phyloP scores from a whole-genome alignment of 441 rosid species.

The Caryocar brasiliense region DNA sequence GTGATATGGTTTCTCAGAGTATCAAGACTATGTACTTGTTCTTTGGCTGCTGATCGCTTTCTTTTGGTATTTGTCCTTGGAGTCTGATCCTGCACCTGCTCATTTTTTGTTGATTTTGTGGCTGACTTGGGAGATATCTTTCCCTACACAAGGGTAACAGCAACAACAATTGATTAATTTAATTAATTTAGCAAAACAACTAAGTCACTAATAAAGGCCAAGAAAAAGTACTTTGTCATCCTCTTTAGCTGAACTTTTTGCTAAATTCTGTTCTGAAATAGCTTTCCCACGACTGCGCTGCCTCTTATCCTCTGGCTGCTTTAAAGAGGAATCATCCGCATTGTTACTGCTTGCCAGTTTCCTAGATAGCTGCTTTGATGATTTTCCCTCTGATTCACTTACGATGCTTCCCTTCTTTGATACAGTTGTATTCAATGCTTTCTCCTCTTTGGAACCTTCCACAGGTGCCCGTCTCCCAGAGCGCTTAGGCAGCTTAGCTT shows the following conservation, averaged over 20 bases:
- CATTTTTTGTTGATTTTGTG: slow-evolving; percentile 40
- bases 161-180: neutral
- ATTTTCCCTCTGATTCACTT: slow-evolving; percentile 49
- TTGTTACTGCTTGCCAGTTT: slow-evolving; percentile 36
- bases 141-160: slow-evolving; percentile 35
- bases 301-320: slow-evolving; percentile 45
- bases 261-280: slow-evolving; percentile 28
- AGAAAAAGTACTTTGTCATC: slow-evolving; percentile 36
- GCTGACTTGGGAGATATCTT: slow-evolving; percentile 43
- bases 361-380: slow-evolving; percentile 39
- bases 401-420: slow-evolving; percentile 42
- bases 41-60: slow-evolving; percentile 41
- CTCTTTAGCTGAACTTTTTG: slow-evolving; percentile 40
- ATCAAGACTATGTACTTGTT: slow-evolving; percentile 34
- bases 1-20: neutral
- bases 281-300: slow-evolving; percentile 43
- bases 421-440: slow-evolving; percentile 21
- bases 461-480: slow-evolving; percentile 38
- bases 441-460: slow-evolving; percentile 30
- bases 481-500: slow-evolving; percentile 35
- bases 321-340: slow-evolving; percentile 39
- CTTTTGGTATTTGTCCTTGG: slow-evolving; percentile 54
- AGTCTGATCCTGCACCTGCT: slow-evolving; percentile 39
- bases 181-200: slow-evolving; percentile 3
- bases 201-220: neutral